phyloP scores from a whole-genome alignment of 2,329 filamentous ascomycete species.

The Chaetomium sp. region DNA sequence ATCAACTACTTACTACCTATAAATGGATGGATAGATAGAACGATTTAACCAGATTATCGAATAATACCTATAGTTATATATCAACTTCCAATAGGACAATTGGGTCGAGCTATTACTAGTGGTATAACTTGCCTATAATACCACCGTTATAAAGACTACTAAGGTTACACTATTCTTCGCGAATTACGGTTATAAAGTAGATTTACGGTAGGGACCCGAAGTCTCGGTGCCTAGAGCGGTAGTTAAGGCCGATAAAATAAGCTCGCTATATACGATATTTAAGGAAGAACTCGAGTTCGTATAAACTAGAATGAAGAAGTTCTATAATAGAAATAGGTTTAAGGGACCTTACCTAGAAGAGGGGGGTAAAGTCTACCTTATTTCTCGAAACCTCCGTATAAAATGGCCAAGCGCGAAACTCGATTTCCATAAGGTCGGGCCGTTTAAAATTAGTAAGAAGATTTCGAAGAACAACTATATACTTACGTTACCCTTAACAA shows the following conservation, averaged over 20 bases:
- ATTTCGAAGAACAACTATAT: slow-evolving; percentile 18
- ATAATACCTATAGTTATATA: slow-evolving; percentile 24
- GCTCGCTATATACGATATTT: neutral
- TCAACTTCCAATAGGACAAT: slow-evolving; percentile 21
- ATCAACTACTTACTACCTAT: slow-evolving; percentile 18
- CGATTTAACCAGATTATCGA: slow-evolving; percentile 18
- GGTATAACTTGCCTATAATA: slow-evolving; percentile 11
- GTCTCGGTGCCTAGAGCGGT: neutral
- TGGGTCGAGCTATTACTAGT: slow-evolving; percentile 19
- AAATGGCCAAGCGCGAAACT: neutral
- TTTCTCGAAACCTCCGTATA: neutral
- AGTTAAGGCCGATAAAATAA: neutral
- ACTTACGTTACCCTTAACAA: slow-evolving; percentile 14
- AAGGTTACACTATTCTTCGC: slow-evolving; percentile 27
- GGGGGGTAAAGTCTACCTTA: neutral
- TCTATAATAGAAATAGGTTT: neutral
- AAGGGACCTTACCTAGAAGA: neutral
- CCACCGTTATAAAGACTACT: slow-evolving; percentile 16
- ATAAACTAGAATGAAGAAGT: neutral
- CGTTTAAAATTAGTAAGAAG: slow-evolving; percentile 16
- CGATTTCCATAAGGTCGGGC: neutral
- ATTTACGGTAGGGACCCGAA: neutral
- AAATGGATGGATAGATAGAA: slow-evolving; percentile 18
- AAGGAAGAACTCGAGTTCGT: neutral
- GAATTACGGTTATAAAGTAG: neutral